Conservation (phyloP, 2,329 filamentous ascomycete species). For the Penicillium freii region DNA sequence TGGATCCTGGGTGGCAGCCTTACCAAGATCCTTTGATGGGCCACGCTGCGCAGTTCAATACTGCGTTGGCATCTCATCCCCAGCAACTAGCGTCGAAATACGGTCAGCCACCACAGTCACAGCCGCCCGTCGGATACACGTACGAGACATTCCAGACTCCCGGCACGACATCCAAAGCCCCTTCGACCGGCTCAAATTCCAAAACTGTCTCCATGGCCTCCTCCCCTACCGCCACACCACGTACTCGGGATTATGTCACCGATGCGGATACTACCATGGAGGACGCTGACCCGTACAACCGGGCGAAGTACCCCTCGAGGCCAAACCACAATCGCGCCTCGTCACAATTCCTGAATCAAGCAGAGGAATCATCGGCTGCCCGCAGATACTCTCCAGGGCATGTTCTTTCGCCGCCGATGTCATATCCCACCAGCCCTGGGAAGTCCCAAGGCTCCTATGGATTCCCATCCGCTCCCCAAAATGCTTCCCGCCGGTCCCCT, state of each 20-base stretch:
- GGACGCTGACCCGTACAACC: conserved; percentile 80
- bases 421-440: conserved; percentile 67
- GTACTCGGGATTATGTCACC: conserved; percentile 62
- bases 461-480: conserved; percentile 52
- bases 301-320: conserved; percentile 80
- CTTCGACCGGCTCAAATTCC: conserved; percentile 41
- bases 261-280: conserved; percentile 83
- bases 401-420: conserved; percentile 72
- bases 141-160: conserved; percentile 65
- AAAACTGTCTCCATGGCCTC: conserved; percentile 56
- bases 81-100: conserved; percentile 52
- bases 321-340: conserved; percentile 68
- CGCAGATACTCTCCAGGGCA: conserved; percentile 98
- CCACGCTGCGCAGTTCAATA: conserved; percentile 65
- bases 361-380: conserved; percentile 74
- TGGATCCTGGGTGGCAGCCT: conserved; percentile 65
- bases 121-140: conserved; percentile 61
- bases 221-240: conserved; percentile 58
- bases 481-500: conserved; percentile 70
- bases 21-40: conserved; percentile 63
- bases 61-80: conserved; percentile 50
- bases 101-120: conserved; percentile 45
- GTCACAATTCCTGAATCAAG: conserved; percentile 67
- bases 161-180: conserved; percentile 31
- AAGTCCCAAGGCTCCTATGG: conserved; percentile 51